These are phyloP conservation scores for Tetracladium marchalianum DNA, from an alignment of 495 filamentous ascomycete genomes.

Conservation along the genomic window DNA sequence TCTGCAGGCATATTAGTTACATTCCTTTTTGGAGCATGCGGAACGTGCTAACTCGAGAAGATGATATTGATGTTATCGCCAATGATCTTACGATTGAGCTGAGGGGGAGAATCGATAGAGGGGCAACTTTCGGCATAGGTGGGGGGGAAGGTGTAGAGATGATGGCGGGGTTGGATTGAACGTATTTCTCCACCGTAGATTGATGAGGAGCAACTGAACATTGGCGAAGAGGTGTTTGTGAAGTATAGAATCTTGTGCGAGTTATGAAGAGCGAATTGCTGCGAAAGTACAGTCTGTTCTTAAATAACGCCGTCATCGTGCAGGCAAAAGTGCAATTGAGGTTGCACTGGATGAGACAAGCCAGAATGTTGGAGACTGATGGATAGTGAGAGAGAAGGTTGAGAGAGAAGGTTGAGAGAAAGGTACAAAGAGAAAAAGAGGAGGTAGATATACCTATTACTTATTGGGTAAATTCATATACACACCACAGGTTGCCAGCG, in stretches of 20 bases:
- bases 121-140: slow-evolving; percentile 24
- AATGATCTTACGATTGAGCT: slow-evolving; percentile 68
- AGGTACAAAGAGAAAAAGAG: background rate
- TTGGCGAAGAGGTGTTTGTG: slow-evolving; percentile 9
- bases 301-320: slow-evolving; percentile 11
- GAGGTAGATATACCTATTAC: slow-evolving; percentile 1
- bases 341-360: background rate
- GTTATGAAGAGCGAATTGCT: slow-evolving; percentile 1
- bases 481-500: slow-evolving; percentile 5
- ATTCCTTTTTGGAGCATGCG: background rate
- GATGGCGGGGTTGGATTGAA: background rate
- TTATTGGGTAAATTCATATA: background rate
- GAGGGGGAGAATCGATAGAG: slow-evolving; percentile 64
- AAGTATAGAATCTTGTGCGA: slow-evolving; percentile 5
- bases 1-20: slow-evolving; percentile 6
- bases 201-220: slow-evolving; percentile 9
- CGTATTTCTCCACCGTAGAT: slow-evolving; percentile 3
- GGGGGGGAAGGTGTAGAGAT: background rate
- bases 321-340: background rate
- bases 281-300: slow-evolving; percentile 5
- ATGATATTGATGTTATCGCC: slow-evolving; percentile 69
- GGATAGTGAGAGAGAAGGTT: background rate
- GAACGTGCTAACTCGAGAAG: slow-evolving; percentile 38
- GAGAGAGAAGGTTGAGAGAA: background rate
- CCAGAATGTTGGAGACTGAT: background rate